A percentile compares a stretch with the other conserved stretches of the same genome.
These are phyloP conservation scores for Emmonsia crescens DNA, from an alignment of 2,329 filamentous ascomycete species.

Conservation along the genomic window DNA sequence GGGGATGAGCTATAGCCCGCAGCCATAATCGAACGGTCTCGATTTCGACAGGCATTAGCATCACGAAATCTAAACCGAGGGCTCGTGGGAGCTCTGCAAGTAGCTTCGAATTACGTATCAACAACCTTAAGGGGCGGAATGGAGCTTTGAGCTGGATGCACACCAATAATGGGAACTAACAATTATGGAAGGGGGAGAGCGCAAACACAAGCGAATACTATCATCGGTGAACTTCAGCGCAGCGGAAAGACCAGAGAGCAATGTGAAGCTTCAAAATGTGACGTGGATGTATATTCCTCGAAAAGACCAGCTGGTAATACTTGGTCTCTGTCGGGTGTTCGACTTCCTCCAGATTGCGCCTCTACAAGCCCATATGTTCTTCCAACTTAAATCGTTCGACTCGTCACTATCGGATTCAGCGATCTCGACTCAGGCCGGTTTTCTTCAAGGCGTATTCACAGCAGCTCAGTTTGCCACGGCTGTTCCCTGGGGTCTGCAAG, in stretches of 20 bases:
- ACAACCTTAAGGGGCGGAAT: not conserved
- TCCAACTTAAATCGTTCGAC: conserved; percentile 69
- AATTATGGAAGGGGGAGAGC: conserved; percentile 13
- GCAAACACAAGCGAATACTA: conserved; percentile 11
- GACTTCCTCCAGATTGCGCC: conserved; percentile 32
- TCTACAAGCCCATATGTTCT: conserved; percentile 62
- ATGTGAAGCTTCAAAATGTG: conserved; percentile 17
- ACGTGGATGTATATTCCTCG: conserved; percentile 32
- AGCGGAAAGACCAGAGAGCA: not conserved
- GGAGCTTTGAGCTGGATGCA: not conserved
- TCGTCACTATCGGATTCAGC: conserved; percentile 43
- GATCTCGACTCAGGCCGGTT: conserved; percentile 63
- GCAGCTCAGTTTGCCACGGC: conserved; percentile 71
- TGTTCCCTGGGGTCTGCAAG: conserved; percentile 60
- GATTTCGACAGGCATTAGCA: not conserved
- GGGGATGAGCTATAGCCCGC: not conserved
- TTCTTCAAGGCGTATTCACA: conserved; percentile 67
- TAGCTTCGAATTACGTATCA: not conserved
- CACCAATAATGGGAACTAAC: not conserved
- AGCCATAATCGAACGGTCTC: not conserved
- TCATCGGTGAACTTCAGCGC: conserved; percentile 7
- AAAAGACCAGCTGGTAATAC: conserved; percentile 27
- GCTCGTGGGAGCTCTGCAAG: not conserved
- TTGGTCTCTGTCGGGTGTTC: conserved; percentile 31
- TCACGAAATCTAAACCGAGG: not conserved